These are phyloP conservation scores for Parastagonospora avenae DNA, from an alignment of 2,329 filamentous ascomycete genomes.

Conservation along the genomic window DNA sequence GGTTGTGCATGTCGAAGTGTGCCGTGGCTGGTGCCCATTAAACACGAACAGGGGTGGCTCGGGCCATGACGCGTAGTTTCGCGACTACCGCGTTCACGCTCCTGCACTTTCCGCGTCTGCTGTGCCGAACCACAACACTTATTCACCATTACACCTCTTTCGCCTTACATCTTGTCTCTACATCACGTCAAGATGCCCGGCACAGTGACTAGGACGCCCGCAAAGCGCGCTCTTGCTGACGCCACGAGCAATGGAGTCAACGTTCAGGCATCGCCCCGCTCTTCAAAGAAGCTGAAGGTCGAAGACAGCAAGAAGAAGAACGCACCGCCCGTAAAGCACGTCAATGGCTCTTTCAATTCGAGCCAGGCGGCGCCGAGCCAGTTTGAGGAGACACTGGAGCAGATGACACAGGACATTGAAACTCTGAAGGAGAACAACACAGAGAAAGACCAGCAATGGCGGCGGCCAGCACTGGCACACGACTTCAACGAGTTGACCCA, in stretches of 20 bases:
- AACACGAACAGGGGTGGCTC: constrained; percentile 28
- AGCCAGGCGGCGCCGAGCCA: constrained; percentile 85
- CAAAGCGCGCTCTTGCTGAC: constrained; percentile 55
- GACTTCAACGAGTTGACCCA: constrained; percentile 69
- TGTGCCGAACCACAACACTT: constrained; percentile 22
- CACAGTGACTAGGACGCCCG: constrained; percentile 43
- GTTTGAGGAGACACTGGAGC: constrained; percentile 95
- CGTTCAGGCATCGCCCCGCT: constrained; percentile 51
- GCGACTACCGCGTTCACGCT: constrained; percentile 33
- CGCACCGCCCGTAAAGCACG: constrained; percentile 68
- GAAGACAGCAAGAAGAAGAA: constrained; percentile 64
- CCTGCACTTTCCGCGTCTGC: constrained; percentile 22
- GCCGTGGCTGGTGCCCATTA: constrained; percentile 19
- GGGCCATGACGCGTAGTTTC: constrained; percentile 31
- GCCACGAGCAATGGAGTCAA: constrained; percentile 52
- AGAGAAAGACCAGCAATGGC: constrained; percentile 94
- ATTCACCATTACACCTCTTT: constrained; percentile 1
- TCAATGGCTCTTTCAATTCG: constrained; percentile 61
- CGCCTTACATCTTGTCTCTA: not conserved
- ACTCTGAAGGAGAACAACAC: constrained; percentile 84
- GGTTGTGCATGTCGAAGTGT: not conserved
- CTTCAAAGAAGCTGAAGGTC: constrained; percentile 83
- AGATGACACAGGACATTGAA: constrained; percentile 90
- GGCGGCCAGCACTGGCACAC: constrained; percentile 62
- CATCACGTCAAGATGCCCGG: constrained; percentile 35